Percentiles rank a stretch among this genome's conserved stretches.
These are phyloP conservation scores for Davidsoniella eucalypti DNA, from an alignment of 2,329 filamentous ascomycete genomes.

Conservation along the genomic window DNA sequence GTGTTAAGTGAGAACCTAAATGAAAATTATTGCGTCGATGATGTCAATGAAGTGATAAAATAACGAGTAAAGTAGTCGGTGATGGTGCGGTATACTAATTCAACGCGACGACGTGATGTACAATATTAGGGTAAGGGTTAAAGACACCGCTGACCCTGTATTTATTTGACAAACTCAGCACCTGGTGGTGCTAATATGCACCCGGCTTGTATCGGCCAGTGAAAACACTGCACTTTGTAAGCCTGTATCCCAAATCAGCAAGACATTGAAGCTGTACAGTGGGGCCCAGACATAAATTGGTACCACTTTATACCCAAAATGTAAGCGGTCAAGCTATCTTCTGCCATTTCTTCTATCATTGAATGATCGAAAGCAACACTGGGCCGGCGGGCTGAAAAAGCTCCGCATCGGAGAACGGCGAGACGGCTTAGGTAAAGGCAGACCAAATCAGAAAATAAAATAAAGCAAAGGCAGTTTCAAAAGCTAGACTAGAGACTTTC, in stretches of 20 bases:
- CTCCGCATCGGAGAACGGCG: conserved; percentile 11
- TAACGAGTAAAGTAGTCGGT: no score
- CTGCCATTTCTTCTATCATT: background rate
- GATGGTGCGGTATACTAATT: no score
- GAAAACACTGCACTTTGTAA: background rate
- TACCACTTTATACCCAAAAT: background rate
- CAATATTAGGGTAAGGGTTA: background rate
- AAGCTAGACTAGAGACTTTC: background rate
- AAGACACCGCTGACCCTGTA: background rate
- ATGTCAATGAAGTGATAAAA: background rate
- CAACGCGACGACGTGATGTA: no score
- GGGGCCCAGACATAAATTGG: background rate
- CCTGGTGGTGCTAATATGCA: background rate
- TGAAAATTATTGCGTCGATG: background rate
- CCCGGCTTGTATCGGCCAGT: conserved; percentile 6
- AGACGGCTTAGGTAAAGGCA: background rate
- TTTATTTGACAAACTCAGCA: background rate
- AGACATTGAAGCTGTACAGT: background rate
- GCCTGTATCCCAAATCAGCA: background rate
- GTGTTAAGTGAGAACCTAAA: background rate
- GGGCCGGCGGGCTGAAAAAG: background rate
- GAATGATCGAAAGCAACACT: background rate
- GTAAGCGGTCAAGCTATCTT: conserved; percentile 8
- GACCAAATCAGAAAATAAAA: no score
- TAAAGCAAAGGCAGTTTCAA: no score